Conservation (phyloP, 2,329 filamentous ascomycete species). For the Fusarium sp. region DNA sequence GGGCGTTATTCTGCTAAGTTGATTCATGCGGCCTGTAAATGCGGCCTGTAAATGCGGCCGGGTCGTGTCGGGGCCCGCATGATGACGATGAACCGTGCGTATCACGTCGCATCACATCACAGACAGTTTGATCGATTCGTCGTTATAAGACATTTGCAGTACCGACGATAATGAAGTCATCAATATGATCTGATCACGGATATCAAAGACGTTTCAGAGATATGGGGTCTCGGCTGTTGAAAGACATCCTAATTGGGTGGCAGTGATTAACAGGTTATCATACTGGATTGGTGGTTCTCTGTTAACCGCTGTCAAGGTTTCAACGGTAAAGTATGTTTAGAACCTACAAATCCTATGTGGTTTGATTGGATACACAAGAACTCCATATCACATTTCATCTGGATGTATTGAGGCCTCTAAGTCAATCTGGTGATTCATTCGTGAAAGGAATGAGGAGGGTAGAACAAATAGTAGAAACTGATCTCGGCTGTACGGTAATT, state of each 20-base stretch:
- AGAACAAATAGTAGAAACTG: background rate
- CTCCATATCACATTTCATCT: background rate
- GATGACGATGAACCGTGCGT: conserved; percentile 25
- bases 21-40: conserved; percentile 26
- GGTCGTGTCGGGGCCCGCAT: conserved; percentile 34
- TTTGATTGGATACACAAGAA: background rate
- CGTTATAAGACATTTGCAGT: background rate
- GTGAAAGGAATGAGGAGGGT: background rate
- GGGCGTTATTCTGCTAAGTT: background rate
- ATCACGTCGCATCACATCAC: background rate
- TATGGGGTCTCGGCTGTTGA: background rate
- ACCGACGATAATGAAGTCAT: background rate
- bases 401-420: background rate
- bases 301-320: background rate
- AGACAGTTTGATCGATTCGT: background rate
- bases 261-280: background rate
- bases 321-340: background rate
- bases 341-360: background rate
- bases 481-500: background rate
- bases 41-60: conserved; percentile 28
- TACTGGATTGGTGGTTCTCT: background rate
- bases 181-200: background rate
- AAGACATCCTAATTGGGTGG: background rate
- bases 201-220: background rate
- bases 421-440: background rate